Evolutionary conservation across 805 yeast species (phyloP).

Genomic region (Blastobotrys terrestris): DNA sequence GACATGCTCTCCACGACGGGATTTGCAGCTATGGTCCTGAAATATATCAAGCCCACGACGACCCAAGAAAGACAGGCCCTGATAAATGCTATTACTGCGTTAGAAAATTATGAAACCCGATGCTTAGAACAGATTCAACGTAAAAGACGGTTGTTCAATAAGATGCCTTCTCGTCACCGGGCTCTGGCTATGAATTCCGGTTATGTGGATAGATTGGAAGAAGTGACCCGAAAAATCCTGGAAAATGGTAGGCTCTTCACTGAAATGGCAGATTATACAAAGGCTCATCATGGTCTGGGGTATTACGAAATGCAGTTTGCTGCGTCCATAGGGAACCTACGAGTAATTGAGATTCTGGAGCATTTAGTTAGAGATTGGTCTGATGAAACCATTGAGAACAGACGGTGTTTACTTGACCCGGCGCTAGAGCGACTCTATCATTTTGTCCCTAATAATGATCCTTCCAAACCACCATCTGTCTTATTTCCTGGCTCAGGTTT

Average conservation of each 20-base stretch:
- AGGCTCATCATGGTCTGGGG: slow-evolving; percentile 34
- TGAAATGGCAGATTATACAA: slow-evolving; percentile 38
- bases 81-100: slow-evolving; percentile 19
- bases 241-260: slow-evolving; percentile 45
- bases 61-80: slow-evolving; percentile 13
- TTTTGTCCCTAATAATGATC: slow-evolving; percentile 21
- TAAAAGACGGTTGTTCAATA: slow-evolving; percentile 23
- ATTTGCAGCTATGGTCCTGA: background rate
- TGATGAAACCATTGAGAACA: slow-evolving; percentile 40
- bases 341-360: slow-evolving; percentile 44
- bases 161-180: slow-evolving; percentile 52
- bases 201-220: slow-evolving; percentile 46
- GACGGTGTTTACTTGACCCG: slow-evolving; percentile 49
- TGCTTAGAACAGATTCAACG: slow-evolving; percentile 12
- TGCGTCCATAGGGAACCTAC: slow-evolving; percentile 23
- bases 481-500: slow-evolving; percentile 86
- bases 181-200: slow-evolving; percentile 46
- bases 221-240: slow-evolving; percentile 42
- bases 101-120: slow-evolving; percentile 17
- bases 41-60: background rate
- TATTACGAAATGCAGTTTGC: slow-evolving; percentile 40
- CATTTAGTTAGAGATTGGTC: slow-evolving; percentile 82
- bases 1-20: background rate
- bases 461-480: slow-evolving; percentile 31
- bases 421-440: slow-evolving; percentile 37